Percentiles rank a stretch among this genome's conserved stretches.
Conservation (phyloP, 2,329 filamentous ascomycete genomes). For the Lecanicillium sp. region DNA sequence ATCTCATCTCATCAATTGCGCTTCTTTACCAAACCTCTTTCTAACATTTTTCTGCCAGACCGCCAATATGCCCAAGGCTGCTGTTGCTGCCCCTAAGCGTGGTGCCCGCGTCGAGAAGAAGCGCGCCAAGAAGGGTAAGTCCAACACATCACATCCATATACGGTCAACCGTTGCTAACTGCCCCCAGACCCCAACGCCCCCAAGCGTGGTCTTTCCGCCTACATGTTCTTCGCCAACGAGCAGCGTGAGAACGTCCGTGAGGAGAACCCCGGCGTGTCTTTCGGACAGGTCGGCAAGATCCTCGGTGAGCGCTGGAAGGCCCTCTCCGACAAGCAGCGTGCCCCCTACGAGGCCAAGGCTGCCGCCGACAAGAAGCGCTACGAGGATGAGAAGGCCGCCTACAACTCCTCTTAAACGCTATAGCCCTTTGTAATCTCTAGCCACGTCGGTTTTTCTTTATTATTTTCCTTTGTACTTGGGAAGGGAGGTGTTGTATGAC, state of each 20-base stretch:
- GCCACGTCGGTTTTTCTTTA: constrained; percentile 26
- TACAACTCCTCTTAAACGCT: constrained; percentile 51
- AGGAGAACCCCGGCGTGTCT: constrained; percentile 95
- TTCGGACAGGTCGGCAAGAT: constrained; percentile 99
- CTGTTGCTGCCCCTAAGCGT: constrained; percentile 40
- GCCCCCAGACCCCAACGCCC: constrained; percentile 82
- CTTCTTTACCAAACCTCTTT: neutral
- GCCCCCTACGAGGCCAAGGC: constrained; percentile 95
- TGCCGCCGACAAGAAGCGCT: constrained; percentile 95
- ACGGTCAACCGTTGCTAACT: constrained; percentile 15
- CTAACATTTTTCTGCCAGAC: constrained; percentile 17
- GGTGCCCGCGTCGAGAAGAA: constrained; percentile 50
- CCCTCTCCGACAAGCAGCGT: constrained; percentile 86
- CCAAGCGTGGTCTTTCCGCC: constrained; percentile 97
- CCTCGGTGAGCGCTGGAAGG: constrained; percentile 98
- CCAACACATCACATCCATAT: constrained; percentile 7
- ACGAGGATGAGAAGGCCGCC: constrained; percentile 93
- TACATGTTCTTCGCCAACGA: constrained; percentile 99
- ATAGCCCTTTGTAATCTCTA: constrained; percentile 17
- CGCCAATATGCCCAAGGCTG: constrained; percentile 54
- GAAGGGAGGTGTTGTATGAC: constrained; percentile 38
- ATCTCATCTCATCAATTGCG: neutral
- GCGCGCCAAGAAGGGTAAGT: constrained; percentile 55
- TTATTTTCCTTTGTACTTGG: constrained; percentile 26
- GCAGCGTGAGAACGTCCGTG: constrained; percentile 94